Base-by-base conservation (phyloP, 1,284 basidiomycete species). In the Fomitopsis betulina region DNA sequence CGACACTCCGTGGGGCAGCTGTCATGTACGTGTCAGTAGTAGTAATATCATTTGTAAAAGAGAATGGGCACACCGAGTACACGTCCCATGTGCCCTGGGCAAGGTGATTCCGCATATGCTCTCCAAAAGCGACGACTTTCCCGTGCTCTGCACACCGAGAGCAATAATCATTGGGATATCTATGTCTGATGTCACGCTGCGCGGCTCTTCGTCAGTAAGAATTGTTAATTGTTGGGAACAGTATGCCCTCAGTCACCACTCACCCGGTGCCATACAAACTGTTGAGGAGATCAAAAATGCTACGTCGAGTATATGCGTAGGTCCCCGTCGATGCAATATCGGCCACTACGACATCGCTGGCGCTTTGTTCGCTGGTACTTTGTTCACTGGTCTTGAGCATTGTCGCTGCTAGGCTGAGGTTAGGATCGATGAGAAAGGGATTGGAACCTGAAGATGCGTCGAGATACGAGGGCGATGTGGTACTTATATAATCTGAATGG, bases 1-100 rank as follows among this genome's bases (percentile, higher is more conserved):
- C 82, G 79, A 62, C 85, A 87, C 62, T 91, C 88, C 0, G 84
- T 89, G 0, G 89, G 87, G 59, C 86, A 89, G n/a, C 88, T 90
- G 37, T 61, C 27, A 35, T 43, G 12, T 45, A 53, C 9, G n/a
- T n/a, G n/a, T n/a, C n/a, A n/a, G n/a, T n/a, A n/a, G n/a, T n/a
- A n/a, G n/a, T n/a, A n/a, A n/a, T n/a, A n/a, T n/a, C n/a, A n/a
- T n/a, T n/a, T n/a, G n/a, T n/a, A n/a, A n/a, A n/a, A 33, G 27
- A 19, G 10, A 3, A 19, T 6, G 15, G 39, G 19, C 7, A 35
- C 38, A 72, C 85, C 88, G 76, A 0, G 89, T 92, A 61, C 89
- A 92, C 0, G 84, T 85, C 0, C 83, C 83, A 19, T 74, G 70
- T 3, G 85, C 84, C 5, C 87, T 80, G 17, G 88, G 88, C 0